phyloP scores from a whole-genome alignment of 768 basidiomycete genomes.

The Flagelloscypha sp. region DNA sequence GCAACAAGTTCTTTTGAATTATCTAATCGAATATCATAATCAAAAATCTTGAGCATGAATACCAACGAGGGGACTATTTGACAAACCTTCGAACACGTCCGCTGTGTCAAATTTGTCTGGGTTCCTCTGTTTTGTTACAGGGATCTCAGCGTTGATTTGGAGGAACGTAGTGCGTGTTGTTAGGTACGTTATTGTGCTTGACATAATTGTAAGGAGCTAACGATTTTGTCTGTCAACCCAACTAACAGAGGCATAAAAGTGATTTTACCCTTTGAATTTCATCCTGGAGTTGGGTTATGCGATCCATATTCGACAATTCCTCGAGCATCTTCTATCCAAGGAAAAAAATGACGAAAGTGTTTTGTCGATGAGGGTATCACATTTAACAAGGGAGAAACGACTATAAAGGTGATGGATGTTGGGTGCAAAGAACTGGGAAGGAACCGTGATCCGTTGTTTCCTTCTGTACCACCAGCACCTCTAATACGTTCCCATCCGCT shows the following conservation, averaged over 20 bases:
- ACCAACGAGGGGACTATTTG: neutral
- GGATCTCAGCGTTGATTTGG: conserved; percentile 71
- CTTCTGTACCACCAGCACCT: too few relatives aligned
- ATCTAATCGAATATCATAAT: conserved; percentile 30
- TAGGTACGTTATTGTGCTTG: conserved; percentile 72
- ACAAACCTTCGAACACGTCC: conserved; percentile 67
- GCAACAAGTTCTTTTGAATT: conserved; percentile 79
- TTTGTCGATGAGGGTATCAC: too few relatives aligned
- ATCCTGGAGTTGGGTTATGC: conserved; percentile 92
- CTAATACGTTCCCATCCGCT: too few relatives aligned
- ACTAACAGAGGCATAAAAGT: neutral
- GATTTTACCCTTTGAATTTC: conserved; percentile 73
- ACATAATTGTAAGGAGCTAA: conserved; percentile 85
- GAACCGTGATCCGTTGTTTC: too few relatives aligned
- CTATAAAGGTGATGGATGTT: too few relatives aligned
- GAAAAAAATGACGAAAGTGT: too few relatives aligned
- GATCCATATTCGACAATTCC: conserved; percentile 91
- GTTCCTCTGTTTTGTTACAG: conserved; percentile 75
- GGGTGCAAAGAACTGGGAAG: too few relatives aligned
- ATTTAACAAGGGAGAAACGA: too few relatives aligned
- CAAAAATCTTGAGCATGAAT: neutral
- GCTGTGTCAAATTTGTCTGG: conserved; percentile 64
- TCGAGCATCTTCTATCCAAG: too few relatives aligned
- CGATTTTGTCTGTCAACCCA: neutral
- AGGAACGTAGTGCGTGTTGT: conserved; percentile 67